These are phyloP conservation scores for Magnusiomyces paraingens DNA, from an alignment of 1,139 yeast genomes.

Conservation along the genomic window DNA sequence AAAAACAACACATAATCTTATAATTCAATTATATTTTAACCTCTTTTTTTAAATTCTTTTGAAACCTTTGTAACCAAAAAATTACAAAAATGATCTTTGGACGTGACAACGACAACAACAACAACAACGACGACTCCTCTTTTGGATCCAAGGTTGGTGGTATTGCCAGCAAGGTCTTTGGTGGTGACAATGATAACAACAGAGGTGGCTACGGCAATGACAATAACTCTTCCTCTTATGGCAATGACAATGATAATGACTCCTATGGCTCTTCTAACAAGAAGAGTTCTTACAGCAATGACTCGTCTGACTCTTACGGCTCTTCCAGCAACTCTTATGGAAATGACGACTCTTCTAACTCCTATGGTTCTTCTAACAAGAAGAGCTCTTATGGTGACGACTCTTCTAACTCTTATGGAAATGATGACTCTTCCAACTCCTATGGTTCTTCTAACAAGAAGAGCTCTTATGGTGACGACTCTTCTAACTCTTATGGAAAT, in stretches of 20 bases:
- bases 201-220: background rate
- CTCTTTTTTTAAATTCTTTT: background rate
- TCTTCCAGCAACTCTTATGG: slow-evolving; percentile 15
- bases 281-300: slow-evolving; percentile 8
- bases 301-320: slow-evolving; percentile 19
- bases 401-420: slow-evolving; percentile 8
- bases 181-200: background rate
- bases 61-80: background rate
- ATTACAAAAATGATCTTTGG: slow-evolving; percentile 3
- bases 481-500: slow-evolving; percentile 6
- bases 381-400: slow-evolving; percentile 5
- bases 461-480: slow-evolving; percentile 28
- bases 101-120: background rate
- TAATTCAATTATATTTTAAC: background rate
- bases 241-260: slow-evolving; percentile 18
- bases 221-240: slow-evolving; percentile 15
- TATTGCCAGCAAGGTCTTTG: slow-evolving; percentile 3
- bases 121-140: background rate
- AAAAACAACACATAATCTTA: background rate
- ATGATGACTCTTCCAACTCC: slow-evolving; percentile 15
- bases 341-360: slow-evolving; percentile 14
- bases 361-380: slow-evolving; percentile 14
- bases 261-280: slow-evolving; percentile 19
- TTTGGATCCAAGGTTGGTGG: slow-evolving; percentile 4
- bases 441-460: slow-evolving; percentile 15